Base-by-base conservation (phyloP, 2,329 filamentous ascomycete genomes). In the Cladorrhinum sp. region DNA sequence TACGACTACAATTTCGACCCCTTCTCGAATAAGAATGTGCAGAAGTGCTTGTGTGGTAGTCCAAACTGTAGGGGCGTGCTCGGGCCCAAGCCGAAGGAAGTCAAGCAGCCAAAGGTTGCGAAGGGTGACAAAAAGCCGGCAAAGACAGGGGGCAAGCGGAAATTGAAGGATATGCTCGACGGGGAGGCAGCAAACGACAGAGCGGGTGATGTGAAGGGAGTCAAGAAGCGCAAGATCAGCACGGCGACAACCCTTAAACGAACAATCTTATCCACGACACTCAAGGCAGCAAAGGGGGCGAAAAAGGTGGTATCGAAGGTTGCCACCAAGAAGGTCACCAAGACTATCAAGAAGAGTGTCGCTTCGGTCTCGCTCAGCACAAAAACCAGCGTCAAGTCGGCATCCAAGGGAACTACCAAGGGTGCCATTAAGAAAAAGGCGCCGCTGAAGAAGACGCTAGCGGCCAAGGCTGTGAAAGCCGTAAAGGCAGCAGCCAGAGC, bases 1-100 rank as follows among this genome's bases (percentile, higher is more conserved):
- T 99, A 99, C 73, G 95, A 99, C 80, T 88, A 88, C 78, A 88
- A 88, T 72, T 88, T 88, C 70, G 86, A 88, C 70, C 86, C 86
- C 2, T 88, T 88, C 72, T 88, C 85, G 9, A 80, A 83, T 69
- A 88, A 88, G 76, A 88, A 88, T 71, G 85, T 88, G 53, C 86
- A 88, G 72, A 82, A 80, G 70, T 88, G 86, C 72, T 79, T 87
- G 26, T 88, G 86, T 71, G 85, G 85, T 62, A 82, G 82, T 66
- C 72, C 77, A 39, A 88, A 88, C 73, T 88, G 86, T 72, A 83
- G 86, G 59, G 86, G 86, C 48, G 80, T 88, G 20, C 76, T 88
- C 36, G 86, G 86, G 0, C 86, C 86, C 7, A 85, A 84, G 69
- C 80, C 82, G 23, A 82, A 84, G 66, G 83, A 84, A 64, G 76